Evolutionary conservation across 192 early-diverging fungal species (phyloP).

Genomic region (Coemansia sp.): DNA sequence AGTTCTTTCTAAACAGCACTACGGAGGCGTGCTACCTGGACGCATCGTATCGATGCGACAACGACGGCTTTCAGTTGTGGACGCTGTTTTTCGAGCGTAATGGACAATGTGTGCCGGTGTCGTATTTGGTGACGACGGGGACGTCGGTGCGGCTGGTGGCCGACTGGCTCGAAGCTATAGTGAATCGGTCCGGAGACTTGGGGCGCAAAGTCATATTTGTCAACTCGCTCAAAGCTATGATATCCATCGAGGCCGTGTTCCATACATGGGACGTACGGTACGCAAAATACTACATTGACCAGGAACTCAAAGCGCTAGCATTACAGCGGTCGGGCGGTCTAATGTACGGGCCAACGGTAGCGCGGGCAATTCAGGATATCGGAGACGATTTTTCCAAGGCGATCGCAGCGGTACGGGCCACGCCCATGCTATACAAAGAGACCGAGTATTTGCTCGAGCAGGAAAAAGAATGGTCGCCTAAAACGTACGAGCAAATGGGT

Average conservation of each 20-base stretch:
- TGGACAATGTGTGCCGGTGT: constrained; percentile 18
- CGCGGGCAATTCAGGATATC: constrained; percentile 9
- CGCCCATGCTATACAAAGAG: neutral
- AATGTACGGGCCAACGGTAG: neutral
- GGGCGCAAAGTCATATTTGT: constrained; percentile 23
- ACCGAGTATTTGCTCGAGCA: constrained; percentile 13
- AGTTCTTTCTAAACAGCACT: constrained; percentile 13
- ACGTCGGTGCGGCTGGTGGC: constrained; percentile 14
- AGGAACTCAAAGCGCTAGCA: constrained; percentile 16
- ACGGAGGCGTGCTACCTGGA: constrained; percentile 37
- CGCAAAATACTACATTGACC: constrained; percentile 38
- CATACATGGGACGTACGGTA: constrained; percentile 23
- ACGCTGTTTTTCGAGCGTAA: constrained; percentile 36
- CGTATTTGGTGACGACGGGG: constrained; percentile 36
- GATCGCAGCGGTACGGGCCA: neutral
- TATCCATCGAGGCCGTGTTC: constrained; percentile 15
- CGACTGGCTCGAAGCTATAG: constrained; percentile 33
- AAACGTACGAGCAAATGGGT: neutral
- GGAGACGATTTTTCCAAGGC: constrained; percentile 2
- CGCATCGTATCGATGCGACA: constrained; percentile 19
- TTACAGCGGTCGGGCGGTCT: neutral
- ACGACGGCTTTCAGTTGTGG: constrained; percentile 49
- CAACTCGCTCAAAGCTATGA: constrained; percentile 16
- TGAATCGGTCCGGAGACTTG: neutral
- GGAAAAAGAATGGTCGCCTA: constrained; percentile 18